Evolutionary conservation across 2,329 filamentous ascomycete genomes (phyloP), one percentile per base, ranked within the genome.

Genomic region (Didymella sp.): DNA sequence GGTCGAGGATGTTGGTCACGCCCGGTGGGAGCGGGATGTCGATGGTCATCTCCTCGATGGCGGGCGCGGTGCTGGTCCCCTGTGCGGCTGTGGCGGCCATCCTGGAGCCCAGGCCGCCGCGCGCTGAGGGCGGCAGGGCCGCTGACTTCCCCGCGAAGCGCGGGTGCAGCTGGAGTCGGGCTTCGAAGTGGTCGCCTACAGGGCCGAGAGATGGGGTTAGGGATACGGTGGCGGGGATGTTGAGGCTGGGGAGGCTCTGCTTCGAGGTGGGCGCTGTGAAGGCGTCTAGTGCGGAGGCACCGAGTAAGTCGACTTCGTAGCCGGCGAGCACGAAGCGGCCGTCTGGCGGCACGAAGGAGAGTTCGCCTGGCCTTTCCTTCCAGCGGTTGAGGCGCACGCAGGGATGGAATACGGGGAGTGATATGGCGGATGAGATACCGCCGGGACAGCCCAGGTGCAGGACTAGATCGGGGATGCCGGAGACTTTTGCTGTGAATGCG

Each of bases 321-420:
- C 92, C 93, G 28, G 92, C 93, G 17, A 99, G 82, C 37, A 96
- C 90, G 74, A 98, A 99, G 40, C 92, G 86, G 28, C 95, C 95
- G 74, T 99, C 95, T 0, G 95, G 95, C 2, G 95, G 95, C 12
- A 99, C 86, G 70, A 99, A 99, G 72, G 91, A 96, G n/a, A 99
- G 81, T 63, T 96, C 90, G 3, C 95, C 95, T 0, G 93, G 92
- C 52, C 87, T 85, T 67, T 96, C 91, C 67, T 89, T 89, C 95
- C 95, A 99, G 61, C 88, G 85, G n/a, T 89, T 89, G 3, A 99
- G 80, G 17, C 95, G 85, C 8, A 99, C 95, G 69, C 95, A 98
- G 0, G 95, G 95, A 73, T 99, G 95, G 68, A 99, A 99, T 0
- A 97, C 92, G 1, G 94, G 95, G 2, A 96, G 80, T 63, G 96